Evolutionary conservation across 352 stramenopile species (phyloP).

Genomic region (Pythium apleroticum): DNA sequence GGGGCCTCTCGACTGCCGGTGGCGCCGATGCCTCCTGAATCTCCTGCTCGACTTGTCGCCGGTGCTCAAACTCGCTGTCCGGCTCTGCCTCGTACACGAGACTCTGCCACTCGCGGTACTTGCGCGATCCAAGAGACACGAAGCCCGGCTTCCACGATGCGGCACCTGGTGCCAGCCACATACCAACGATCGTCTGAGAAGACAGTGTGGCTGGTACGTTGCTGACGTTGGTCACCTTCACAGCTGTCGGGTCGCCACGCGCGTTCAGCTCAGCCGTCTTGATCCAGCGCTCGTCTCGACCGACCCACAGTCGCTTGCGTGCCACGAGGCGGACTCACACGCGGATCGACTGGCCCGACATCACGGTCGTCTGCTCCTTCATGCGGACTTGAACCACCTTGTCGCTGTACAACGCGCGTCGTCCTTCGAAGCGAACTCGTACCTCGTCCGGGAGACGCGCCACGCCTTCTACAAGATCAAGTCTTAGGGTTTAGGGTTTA

Average conservation of each 20-base stretch:
- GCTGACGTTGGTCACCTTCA: slow-evolving; percentile 18
- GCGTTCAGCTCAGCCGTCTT: slow-evolving; percentile 6
- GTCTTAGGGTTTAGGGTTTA: no score
- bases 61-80: neutral
- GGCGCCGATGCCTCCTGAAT: neutral
- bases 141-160: neutral
- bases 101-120: slow-evolving; percentile 9
- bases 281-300: slow-evolving; percentile 12
- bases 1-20: slow-evolving; percentile 10
- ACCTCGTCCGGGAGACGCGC: slow-evolving; percentile 23
- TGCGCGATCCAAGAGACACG: slow-evolving; percentile 4
- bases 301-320: slow-evolving; percentile 15
- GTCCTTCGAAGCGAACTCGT: slow-evolving; percentile 5
- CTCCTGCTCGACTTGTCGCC: neutral
- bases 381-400: slow-evolving; percentile 10
- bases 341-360: neutral
- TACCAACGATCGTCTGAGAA: neutral
- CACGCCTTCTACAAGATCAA: no score
- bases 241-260: neutral
- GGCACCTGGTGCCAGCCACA: neutral
- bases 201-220: neutral
- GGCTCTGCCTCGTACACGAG: slow-evolving; percentile 8
- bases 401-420: slow-evolving; percentile 14
- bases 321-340: neutral
- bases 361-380: slow-evolving; percentile 8